Conservation (phyloP, 2,329 filamentous ascomycete genomes). For the Xylariaceae sp. region DNA sequence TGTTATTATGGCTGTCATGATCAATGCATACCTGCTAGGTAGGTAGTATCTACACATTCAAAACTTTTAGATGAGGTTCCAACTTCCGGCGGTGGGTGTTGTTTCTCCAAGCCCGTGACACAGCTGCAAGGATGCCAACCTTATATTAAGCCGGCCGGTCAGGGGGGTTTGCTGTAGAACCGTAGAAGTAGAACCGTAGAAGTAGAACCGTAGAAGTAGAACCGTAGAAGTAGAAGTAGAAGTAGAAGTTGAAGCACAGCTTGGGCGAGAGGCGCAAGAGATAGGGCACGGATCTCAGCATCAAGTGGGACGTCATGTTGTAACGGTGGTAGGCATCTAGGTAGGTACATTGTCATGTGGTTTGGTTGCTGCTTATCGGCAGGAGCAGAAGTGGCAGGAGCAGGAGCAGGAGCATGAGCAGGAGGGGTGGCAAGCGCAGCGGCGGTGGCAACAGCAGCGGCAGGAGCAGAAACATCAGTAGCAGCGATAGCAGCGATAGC, state of each 20-base stretch:
- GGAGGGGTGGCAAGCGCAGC: background rate
- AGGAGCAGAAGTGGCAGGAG: background rate
- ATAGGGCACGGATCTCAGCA: background rate
- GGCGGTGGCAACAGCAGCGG: background rate
- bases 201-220: background rate
- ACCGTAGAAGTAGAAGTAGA: background rate
- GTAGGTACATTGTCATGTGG: background rate
- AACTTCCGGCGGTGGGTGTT: conserved; percentile 5
- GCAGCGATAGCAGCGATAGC: no score
- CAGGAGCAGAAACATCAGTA: background rate
- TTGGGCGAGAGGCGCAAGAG: background rate
- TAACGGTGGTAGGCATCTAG: background rate
- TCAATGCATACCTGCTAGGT: background rate
- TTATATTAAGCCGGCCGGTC: background rate
- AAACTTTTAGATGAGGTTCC: background rate
- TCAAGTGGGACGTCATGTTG: background rate
- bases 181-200: background rate
- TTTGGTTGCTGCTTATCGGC: conserved; percentile 2
- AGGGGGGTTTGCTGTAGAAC: background rate
- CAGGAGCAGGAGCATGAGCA: no score
- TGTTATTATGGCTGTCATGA: background rate
- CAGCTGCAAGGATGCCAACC: background rate
- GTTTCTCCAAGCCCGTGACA: conserved; percentile 4
- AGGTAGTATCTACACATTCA: background rate
- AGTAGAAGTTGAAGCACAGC: background rate